phyloP scores from a whole-genome alignment of 2,329 filamentous ascomycete species.

The Trichoderma citrinoviride region DNA sequence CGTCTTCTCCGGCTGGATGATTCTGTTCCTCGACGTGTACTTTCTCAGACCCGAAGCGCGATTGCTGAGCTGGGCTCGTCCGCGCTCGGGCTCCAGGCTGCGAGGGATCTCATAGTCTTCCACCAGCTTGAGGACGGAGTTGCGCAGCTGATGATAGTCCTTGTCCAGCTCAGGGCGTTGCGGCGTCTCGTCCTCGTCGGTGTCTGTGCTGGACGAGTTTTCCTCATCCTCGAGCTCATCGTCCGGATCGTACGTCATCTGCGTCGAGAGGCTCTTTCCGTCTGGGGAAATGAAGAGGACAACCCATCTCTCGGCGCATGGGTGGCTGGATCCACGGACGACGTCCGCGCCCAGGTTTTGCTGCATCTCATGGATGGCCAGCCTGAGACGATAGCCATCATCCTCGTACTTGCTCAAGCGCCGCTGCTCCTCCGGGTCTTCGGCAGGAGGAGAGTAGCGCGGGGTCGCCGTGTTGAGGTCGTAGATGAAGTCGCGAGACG shows the following conservation, averaged over 20 bases:
- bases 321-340: conserved; percentile 67
- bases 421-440: conserved; percentile 44
- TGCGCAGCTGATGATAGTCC: conserved; percentile 76
- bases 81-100: conserved; percentile 57
- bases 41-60: conserved; percentile 61
- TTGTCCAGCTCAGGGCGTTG: conserved; percentile 66
- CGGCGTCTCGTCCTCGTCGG: conserved; percentile 60
- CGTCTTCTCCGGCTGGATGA: conserved; percentile 50
- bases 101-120: conserved; percentile 79
- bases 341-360: conserved; percentile 62
- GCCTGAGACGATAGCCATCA: conserved; percentile 62
- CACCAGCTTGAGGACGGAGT: conserved; percentile 76
- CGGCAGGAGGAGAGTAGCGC: conserved; percentile 53
- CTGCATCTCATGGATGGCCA: conserved; percentile 69
- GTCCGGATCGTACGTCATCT: conserved; percentile 70
- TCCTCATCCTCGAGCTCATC: conserved; percentile 65
- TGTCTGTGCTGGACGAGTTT: conserved; percentile 58
- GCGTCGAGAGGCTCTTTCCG: conserved; percentile 65
- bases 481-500: conserved; percentile 64
- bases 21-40: conserved; percentile 59
- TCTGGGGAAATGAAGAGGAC: conserved; percentile 75
- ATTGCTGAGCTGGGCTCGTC: conserved; percentile 67
- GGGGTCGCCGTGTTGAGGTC: conserved; percentile 49
- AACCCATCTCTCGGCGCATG: conserved; percentile 79
- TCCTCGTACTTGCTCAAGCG: conserved; percentile 57